Conservation (phyloP, 2,329 filamentous ascomycete species). For the Pseudogymnoascus sp. region DNA sequence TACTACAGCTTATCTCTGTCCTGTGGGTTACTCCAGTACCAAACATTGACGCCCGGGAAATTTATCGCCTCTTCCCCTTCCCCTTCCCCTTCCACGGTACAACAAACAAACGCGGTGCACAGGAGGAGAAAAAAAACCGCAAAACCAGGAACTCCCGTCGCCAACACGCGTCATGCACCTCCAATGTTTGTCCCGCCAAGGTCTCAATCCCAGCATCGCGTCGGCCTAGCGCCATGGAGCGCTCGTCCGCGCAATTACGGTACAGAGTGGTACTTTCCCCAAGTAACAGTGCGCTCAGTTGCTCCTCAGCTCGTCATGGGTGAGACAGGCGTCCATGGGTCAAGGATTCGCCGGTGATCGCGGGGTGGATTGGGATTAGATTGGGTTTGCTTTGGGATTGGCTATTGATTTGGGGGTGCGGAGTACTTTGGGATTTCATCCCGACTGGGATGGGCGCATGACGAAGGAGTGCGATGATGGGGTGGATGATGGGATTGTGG, state of each 20-base stretch:
- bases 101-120: not conserved
- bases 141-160: conserved; percentile 2
- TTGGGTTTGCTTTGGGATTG: not conserved
- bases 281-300: not conserved
- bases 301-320: conserved; percentile 2
- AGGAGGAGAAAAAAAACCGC: not conserved
- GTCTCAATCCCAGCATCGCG: not conserved
- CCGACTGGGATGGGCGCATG: not conserved
- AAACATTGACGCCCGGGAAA: not conserved
- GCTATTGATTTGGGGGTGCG: not conserved
- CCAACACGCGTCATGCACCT: not conserved
- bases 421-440: not conserved
- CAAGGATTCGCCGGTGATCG: not conserved
- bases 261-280: not conserved
- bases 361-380: not conserved
- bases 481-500: not conserved
- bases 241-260: not conserved
- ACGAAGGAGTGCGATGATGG: not conserved
- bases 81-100: not conserved
- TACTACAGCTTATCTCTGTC: not conserved
- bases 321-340: not conserved
- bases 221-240: not conserved
- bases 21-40: not conserved
- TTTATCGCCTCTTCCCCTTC: not conserved
- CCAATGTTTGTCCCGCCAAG: not conserved